Base-by-base conservation (phyloP, 768 basidiomycete species). In the Pleurotus platypus region DNA sequence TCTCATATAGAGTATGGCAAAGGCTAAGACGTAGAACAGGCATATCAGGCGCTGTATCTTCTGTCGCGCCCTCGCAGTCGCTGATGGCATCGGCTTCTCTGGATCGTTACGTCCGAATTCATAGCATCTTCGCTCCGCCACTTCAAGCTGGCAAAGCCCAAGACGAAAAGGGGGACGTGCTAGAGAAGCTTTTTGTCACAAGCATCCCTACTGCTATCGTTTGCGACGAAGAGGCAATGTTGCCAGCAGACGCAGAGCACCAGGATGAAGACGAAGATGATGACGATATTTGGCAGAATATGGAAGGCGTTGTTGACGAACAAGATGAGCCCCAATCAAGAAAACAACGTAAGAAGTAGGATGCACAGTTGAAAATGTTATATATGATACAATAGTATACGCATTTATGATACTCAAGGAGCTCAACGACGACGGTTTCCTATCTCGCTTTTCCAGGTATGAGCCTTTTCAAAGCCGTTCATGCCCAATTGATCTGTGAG, bases 391-490 rank as follows among this genome's bases (percentile, higher is more conserved):
- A 4, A 3, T 16, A 35, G 11, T 35, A 9, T 35, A 35, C 30
- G 30, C 13, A 20, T 48, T 20, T 22, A 16, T 11, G 9, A 30
- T 12, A 9, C 20, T n/a, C 13, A 16, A 3, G 12, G 7, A 16
- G 49, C 15, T 51, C 15, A 37, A n/a, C 53, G 18, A 59, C 66
- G 72, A 60, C 72, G 61, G 49, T 76, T 69, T 49, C 82, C 93
- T 63, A 94, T 93, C 67, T 86, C 78, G 64, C 90, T 92, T 72
- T 86, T 82, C 96, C 95, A 98, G 13, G 77, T 85, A 60, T 85
- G 86, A 5, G 87, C 94, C 61, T 85, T 86, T 72, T 98, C 96
- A 69, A 98, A 98, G 3, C 96, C 96, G 66, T 98, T 97, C 62
- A 64, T 72, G 37, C 85, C 89, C 42, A 73, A 69, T 72, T 85